Base-by-base conservation (phyloP, 116 monocot species). In the Trichopus zeylanicus region DNA sequence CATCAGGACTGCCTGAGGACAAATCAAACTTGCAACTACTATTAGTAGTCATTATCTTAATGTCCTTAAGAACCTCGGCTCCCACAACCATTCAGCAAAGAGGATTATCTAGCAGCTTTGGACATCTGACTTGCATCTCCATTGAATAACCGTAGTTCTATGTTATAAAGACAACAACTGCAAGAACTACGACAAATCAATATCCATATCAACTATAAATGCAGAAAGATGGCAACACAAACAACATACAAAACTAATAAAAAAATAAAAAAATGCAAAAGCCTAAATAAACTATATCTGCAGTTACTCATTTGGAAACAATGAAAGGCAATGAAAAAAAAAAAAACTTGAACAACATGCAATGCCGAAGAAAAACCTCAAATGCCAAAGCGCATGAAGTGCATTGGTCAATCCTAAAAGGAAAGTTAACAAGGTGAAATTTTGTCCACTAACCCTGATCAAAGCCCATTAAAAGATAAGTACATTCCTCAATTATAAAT, bases 1-100 rank as follows among this genome's bases (percentile, higher is more conserved):
- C 68, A 51, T 84, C 84, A 59, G 84, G 69, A 51, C 72, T 66
- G 53, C 65, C 65, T 19, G 75, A 69, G 20, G 69, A 62, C 19
- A 66, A 46, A 24, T 79, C 79, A 56, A 70, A 75, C 61, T 70
- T 78, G 62, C 72, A 66, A 62, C 56, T 75, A 21, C 66, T 79
- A 84, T 81, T 61, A 20, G 31, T 13, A 51, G 6, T 51, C 27
- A 42, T 9, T 51, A 35, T 48, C 28, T 6, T 27, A 18, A 8
- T n/a, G n/a, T 38, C 27, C 23, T 51, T 51, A 26, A 57, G n/a
- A n/a, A n/a, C n/a, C n/a, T n/a, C n/a, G n/a, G 7, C 31, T 29
- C 30, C 46, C 9, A 58, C 57, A 67, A 57, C 1, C 11, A 42
- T 16, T 16, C 42, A 42, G n/a, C 42, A 42, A 16, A 42, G 42